Evolutionary conservation across 2,329 filamentous ascomycete genomes (phyloP).

Genomic region (Colletotrichum musicola): DNA sequence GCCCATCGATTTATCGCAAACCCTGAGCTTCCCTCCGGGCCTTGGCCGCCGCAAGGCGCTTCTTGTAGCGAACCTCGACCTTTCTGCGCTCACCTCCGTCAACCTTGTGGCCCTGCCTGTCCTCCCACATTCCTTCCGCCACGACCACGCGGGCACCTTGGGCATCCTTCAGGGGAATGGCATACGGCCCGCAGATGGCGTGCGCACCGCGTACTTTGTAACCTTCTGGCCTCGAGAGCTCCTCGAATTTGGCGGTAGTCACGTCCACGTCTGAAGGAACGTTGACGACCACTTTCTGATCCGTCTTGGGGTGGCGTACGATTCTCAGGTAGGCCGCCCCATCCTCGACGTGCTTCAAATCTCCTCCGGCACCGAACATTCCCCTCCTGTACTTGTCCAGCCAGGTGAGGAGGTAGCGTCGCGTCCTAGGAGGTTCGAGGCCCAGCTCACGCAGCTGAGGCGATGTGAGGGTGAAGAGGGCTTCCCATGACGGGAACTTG

Average conservation of each 20-base stretch:
- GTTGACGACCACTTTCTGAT: constrained; percentile 67
- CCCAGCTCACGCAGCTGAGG: constrained; percentile 84
- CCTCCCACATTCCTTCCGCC: constrained; percentile 93
- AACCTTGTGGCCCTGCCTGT: constrained; percentile 87
- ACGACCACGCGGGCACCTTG: constrained; percentile 75
- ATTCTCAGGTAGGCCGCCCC: constrained; percentile 66
- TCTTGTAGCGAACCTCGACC: constrained; percentile 89
- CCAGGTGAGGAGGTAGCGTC: constrained; percentile 90
- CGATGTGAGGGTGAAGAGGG: constrained; percentile 86
- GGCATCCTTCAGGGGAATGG: constrained; percentile 75
- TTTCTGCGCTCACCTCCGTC: constrained; percentile 94
- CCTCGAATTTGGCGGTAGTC: constrained; percentile 45
- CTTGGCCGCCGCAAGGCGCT: constrained; percentile 81
- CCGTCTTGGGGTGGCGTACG: constrained; percentile 54
- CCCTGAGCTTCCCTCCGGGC: constrained; percentile 67
- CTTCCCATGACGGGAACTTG: constrained; percentile 92
- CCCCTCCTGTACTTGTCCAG: constrained; percentile 86
- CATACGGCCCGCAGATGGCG: constrained; percentile 81
- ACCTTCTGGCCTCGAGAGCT: constrained; percentile 55
- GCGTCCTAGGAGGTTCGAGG: constrained; percentile 84
- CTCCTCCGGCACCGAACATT: constrained; percentile 83
- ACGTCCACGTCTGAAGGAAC: constrained; percentile 60
- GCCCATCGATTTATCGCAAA: constrained; percentile 23
- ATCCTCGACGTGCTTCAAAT: constrained; percentile 77
- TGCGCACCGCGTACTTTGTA: constrained; percentile 77